These are phyloP conservation scores for Pyricularia sp. DNA, from an alignment of 2,329 filamentous ascomycete species.

Conservation along the genomic window DNA sequence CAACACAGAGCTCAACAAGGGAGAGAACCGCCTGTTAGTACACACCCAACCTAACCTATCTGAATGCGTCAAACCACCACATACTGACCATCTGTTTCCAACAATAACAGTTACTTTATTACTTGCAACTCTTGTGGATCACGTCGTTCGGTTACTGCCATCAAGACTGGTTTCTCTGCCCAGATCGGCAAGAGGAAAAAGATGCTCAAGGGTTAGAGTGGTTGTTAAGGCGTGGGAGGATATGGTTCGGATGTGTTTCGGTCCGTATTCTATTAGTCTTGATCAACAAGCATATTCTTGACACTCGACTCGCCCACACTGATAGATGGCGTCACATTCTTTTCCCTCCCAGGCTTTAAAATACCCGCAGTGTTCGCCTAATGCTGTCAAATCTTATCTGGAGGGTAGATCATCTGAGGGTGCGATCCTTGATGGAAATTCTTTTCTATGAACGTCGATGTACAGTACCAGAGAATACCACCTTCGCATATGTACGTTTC, in stretches of 20 bases:
- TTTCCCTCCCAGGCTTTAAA: too few relatives aligned
- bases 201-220: conserved; percentile 57
- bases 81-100: not conserved
- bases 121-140: conserved; percentile 53
- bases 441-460: too few relatives aligned
- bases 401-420: too few relatives aligned
- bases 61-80: too few relatives aligned
- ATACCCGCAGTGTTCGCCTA: too few relatives aligned
- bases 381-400: too few relatives aligned
- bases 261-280: conserved; percentile 20
- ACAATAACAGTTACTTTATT: conserved; percentile 53
- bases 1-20: conserved; percentile 94
- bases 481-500: too few relatives aligned
- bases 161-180: conserved; percentile 99
- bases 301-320: too few relatives aligned
- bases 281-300: too few relatives aligned
- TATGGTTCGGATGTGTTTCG: not conserved
- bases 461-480: too few relatives aligned
- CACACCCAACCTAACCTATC: not conserved
- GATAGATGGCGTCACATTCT: too few relatives aligned
- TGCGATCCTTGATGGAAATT: too few relatives aligned
- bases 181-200: conserved; percentile 98
- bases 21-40: conserved; percentile 78
- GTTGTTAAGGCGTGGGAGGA: not conserved
- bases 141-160: conserved; percentile 81